Evolutionary conservation across 805 yeast genomes (phyloP).

Genomic region (Wickerhamomyces alni): DNA sequence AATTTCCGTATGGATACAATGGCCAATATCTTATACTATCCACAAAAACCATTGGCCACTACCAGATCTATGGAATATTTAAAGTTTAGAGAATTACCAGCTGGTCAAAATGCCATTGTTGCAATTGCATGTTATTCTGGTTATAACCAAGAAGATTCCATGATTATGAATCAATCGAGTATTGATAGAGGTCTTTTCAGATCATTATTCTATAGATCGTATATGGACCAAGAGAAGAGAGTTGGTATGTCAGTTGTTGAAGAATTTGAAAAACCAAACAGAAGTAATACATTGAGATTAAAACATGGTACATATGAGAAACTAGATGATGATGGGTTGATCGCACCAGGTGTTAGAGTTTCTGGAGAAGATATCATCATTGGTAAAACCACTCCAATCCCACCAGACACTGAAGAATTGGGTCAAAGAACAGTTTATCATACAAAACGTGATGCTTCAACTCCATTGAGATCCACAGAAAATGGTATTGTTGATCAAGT

Average conservation of each 20-base stretch:
- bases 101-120: constrained; percentile 98
- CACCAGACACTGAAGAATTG: constrained; percentile 97
- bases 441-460: constrained; percentile 97
- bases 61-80: constrained; percentile 96
- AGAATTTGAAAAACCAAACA: constrained; percentile 94
- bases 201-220: constrained; percentile 92
- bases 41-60: constrained; percentile 96
- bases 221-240: constrained; percentile 97
- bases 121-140: constrained; percentile 98
- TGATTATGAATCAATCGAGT: constrained; percentile 98
- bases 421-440: constrained; percentile 99
- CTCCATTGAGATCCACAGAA: constrained; percentile 94
- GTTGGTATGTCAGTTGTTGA: constrained; percentile 98
- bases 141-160: constrained; percentile 98
- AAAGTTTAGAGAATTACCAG: constrained; percentile 96
- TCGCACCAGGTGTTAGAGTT: constrained; percentile 97
- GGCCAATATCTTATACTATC: constrained; percentile 96
- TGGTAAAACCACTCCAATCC: constrained; percentile 98
- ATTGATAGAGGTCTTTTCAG: constrained; percentile 96
- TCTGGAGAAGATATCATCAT: constrained; percentile 98
- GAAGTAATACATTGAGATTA: constrained; percentile 90
- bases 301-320: constrained; percentile 98
- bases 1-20: constrained; percentile 98
- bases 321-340: constrained; percentile 95
- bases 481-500: constrained; percentile 99